These are phyloP conservation scores for Microsporum audouinii DNA, from an alignment of 2,329 filamentous ascomycete genomes.

Conservation along the genomic window DNA sequence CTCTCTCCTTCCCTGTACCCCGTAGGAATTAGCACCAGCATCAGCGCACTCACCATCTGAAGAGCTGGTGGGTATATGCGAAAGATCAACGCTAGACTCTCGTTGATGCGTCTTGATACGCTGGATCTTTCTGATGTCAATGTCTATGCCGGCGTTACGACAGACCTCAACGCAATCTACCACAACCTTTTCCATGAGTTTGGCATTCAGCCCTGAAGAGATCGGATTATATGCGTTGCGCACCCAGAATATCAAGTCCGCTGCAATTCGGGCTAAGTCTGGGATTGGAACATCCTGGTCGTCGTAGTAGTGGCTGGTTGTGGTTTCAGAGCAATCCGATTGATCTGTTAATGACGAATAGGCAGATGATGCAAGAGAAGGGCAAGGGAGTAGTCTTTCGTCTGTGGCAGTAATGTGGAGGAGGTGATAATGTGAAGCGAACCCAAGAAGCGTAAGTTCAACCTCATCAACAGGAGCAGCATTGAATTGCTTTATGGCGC, in stretches of 20 bases:
- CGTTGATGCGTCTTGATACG: slow-evolving; percentile 17
- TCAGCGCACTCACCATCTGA: slow-evolving; percentile 6
- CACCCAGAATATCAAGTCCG: slow-evolving; percentile 35
- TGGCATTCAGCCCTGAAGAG: slow-evolving; percentile 31
- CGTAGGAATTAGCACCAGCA: background rate
- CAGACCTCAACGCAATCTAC: slow-evolving; percentile 29
- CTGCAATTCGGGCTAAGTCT: slow-evolving; percentile 30
- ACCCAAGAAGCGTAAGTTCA: slow-evolving; percentile 33
- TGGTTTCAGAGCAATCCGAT: slow-evolving; percentile 9
- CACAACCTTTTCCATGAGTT: slow-evolving; percentile 29
- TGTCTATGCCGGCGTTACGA: slow-evolving; percentile 26
- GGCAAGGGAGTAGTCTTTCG: slow-evolving; percentile 25
- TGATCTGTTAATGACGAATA: slow-evolving; percentile 13
- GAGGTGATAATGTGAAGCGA: slow-evolving; percentile 33
- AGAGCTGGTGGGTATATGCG: slow-evolving; percentile 8
- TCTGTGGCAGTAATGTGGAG: slow-evolving; percentile 32
- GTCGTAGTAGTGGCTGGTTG: slow-evolving; percentile 17
- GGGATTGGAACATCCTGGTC: slow-evolving; percentile 21
- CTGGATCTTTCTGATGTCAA: slow-evolving; percentile 20
- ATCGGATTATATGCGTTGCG: slow-evolving; percentile 34
- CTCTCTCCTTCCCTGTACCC: slow-evolving; percentile 14
- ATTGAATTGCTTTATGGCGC: slow-evolving; percentile 33
- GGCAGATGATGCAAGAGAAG: slow-evolving; percentile 12
- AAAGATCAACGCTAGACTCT: slow-evolving; percentile 2
- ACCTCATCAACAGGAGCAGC: slow-evolving; percentile 33